A percentile compares a stretch with the other conserved stretches of the same genome.
Conservation (phyloP, 805 yeast species). For the Naumovozyma castellii region DNA sequence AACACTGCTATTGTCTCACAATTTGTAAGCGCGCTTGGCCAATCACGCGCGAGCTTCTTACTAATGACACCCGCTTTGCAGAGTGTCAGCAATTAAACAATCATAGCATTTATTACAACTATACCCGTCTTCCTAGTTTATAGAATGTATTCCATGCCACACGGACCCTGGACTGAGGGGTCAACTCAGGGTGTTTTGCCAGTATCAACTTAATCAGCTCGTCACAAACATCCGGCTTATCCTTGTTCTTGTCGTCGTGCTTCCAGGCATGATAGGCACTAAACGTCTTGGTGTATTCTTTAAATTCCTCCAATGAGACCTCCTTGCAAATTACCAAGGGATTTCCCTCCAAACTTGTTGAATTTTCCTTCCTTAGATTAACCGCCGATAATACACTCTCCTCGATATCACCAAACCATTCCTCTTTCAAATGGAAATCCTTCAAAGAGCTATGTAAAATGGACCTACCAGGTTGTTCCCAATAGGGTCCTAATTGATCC, state of each 20-base stretch:
- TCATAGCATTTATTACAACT: too few relatives aligned
- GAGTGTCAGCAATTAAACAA: too few relatives aligned
- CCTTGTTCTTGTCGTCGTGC: slow-evolving; percentile 25
- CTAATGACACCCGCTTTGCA: neutral
- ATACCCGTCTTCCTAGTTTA: slow-evolving; percentile 15
- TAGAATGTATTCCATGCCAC: slow-evolving; percentile 25
- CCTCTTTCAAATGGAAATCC: slow-evolving; percentile 13
- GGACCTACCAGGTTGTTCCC: slow-evolving; percentile 80
- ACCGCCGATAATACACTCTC: slow-evolving; percentile 22
- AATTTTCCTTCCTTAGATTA: slow-evolving; percentile 11
- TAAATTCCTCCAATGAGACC: slow-evolving; percentile 38
- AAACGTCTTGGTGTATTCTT: slow-evolving; percentile 55
- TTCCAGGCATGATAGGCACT: slow-evolving; percentile 58
- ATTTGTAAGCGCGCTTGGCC: neutral
- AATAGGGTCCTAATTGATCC: slow-evolving; percentile 45
- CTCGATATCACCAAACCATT: slow-evolving; percentile 34
- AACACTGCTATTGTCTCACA: too few relatives aligned
- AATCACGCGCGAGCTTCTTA: neutral
- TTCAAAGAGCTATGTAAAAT: slow-evolving; percentile 38
- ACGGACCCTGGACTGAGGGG: slow-evolving; percentile 7
- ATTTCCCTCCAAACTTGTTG: slow-evolving; percentile 3
- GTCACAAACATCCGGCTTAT: slow-evolving; percentile 43
- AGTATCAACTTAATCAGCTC: slow-evolving; percentile 31
- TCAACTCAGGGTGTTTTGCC: slow-evolving; percentile 23
- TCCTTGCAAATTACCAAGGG: slow-evolving; percentile 31